Evolutionary conservation across 164 flowering plant species (phyloP).

Genomic region (Saururus chinensis): DNA sequence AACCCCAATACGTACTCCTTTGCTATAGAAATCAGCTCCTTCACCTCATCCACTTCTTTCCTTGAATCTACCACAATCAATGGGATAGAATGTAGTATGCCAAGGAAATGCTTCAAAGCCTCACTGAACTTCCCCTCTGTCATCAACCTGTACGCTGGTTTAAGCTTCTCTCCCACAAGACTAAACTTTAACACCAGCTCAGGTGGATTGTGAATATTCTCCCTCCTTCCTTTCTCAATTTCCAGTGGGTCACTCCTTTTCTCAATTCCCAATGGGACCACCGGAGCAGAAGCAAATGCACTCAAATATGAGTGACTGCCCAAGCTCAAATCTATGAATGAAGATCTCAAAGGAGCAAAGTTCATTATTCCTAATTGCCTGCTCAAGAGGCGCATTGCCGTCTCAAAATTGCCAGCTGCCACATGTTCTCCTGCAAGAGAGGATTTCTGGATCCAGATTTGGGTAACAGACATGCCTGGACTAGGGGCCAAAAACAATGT

Average conservation of each 20-base stretch:
- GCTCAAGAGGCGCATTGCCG: constrained; percentile 54
- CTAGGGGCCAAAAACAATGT: constrained; percentile 63
- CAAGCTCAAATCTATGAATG: constrained; percentile 57
- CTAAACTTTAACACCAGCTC: constrained; percentile 60
- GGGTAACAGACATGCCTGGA: constrained; percentile 84
- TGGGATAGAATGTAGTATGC: constrained; percentile 43
- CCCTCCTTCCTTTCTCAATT: constrained; percentile 60
- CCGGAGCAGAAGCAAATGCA: constrained; percentile 55
- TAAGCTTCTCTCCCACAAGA: constrained; percentile 78
- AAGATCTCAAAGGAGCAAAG: constrained; percentile 56
- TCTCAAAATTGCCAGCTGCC: constrained; percentile 83
- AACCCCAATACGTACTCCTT: constrained; percentile 49
- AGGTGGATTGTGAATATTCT: constrained; percentile 71
- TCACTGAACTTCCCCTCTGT: constrained; percentile 52
- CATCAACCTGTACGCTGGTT: constrained; percentile 55
- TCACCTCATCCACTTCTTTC: constrained; percentile 69
- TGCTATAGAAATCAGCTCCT: constrained; percentile 52
- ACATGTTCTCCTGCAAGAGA: constrained; percentile 94
- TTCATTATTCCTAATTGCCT: constrained; percentile 63
- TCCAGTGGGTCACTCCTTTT: too few relatives aligned
- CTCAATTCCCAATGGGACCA: constrained; percentile 51
- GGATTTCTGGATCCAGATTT: constrained; percentile 76
- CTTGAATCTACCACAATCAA: constrained; percentile 63
- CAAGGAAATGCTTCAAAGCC: constrained; percentile 46
- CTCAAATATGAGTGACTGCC: constrained; percentile 68